Conservation (phyloP, 2,329 filamentous ascomycete species). For the Onygena corvina region DNA sequence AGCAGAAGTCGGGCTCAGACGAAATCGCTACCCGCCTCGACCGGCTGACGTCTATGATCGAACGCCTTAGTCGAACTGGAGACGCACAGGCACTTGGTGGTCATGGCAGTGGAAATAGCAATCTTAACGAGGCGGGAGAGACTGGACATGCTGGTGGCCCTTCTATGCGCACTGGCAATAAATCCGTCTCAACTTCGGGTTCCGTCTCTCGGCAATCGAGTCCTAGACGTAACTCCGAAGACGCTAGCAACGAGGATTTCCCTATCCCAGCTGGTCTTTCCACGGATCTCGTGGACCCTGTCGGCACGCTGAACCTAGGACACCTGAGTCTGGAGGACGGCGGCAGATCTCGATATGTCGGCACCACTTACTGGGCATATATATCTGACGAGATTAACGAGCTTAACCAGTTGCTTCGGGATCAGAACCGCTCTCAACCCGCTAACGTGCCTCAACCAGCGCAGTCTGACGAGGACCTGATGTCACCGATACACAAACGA, state of each 20-base stretch:
- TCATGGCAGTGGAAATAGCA: conserved; percentile 1
- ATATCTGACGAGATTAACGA: conserved; percentile 37
- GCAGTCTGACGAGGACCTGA: background rate
- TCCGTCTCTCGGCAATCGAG: conserved; percentile 22
- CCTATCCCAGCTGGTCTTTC: conserved; percentile 32
- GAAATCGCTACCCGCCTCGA: conserved; percentile 35
- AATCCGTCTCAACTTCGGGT: background rate
- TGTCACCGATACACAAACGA: background rate
- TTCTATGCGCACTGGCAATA: background rate
- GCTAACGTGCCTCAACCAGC: conserved; percentile 1
- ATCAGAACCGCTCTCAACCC: conserved; percentile 28
- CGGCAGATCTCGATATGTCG: conserved; percentile 35
- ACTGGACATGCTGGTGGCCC: background rate
- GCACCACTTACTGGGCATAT: conserved; percentile 37
- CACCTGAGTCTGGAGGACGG: conserved; percentile 35
- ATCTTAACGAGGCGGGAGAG: background rate
- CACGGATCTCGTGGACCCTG: conserved; percentile 33
- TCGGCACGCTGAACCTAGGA: conserved; percentile 31
- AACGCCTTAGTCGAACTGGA: conserved; percentile 29
- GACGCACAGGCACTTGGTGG: conserved; percentile 20
- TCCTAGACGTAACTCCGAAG: conserved; percentile 26
- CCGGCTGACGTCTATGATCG: conserved; percentile 36
- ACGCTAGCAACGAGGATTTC: conserved; percentile 29
- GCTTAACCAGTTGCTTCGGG: conserved; percentile 33
- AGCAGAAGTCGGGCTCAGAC: conserved; percentile 22